Evolutionary conservation across 306 rosid genomes (phyloP), one percentile per base, ranked within the genome.

Genomic region (Fagus crenata): DNA sequence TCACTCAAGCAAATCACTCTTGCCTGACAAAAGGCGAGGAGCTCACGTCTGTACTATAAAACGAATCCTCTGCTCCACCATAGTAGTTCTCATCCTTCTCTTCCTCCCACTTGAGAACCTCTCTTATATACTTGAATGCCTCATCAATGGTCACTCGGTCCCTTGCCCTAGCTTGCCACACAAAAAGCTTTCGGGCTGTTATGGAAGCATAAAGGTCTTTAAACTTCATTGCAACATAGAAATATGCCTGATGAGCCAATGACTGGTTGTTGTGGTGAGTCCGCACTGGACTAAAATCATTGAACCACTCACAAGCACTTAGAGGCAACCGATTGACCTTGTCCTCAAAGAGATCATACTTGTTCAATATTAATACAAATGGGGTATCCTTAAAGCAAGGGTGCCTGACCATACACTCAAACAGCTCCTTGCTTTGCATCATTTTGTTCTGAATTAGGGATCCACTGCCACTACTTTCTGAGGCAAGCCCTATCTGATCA

Each of bases 71-170:
- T 0, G 92, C 91, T 80, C 90, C 95, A 11, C 89, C 92, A 67
- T 85, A 91, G 84, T 84, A 92, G 64, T 85, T 90, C 43, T 87
- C 98, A 4, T 87, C 98, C 84, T 91, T 96, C 79, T 91, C 98
- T 11, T 96, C 98, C 63, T 96, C 99, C 98, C 99, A 96, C 85
- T 89, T 96, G 42, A 96, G 93, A 14, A 96, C 96, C 86, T 91
- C 99, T 74, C 91, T 87, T 76, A 84, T 88, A 82, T 89, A 96
- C 92, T 96, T 96, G 86, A 96, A 96, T 13, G 96, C 90, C 77
- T 96, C 98, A 28, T 96, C 93, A 1, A 92, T 84, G 1, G 92
- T 91, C 69, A 82, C 86, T 61, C 97, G 79, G 42, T 96, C 99
- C 89, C 99, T 87, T 2, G 96, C 97, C 71, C 86, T 84, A 32